Conservation (phyloP, 345 rosid species). For the Salix purpurea region DNA sequence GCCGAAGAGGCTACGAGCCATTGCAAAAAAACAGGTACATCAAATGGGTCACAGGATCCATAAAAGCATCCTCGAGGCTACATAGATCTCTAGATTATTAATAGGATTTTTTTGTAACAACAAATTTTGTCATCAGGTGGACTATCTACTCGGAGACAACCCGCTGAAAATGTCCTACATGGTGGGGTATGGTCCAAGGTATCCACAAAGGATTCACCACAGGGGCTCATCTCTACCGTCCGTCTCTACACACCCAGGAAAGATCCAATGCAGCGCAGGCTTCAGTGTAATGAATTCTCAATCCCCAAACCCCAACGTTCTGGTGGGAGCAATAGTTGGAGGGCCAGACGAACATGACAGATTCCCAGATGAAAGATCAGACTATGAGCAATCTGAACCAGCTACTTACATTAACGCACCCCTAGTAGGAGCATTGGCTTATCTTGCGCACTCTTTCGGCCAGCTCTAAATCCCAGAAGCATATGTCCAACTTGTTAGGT, state of each 20-base stretch:
- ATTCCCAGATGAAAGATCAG: conserved; percentile 28
- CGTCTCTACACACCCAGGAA: conserved; percentile 11
- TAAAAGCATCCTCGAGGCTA: background rate
- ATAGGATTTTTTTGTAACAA: background rate
- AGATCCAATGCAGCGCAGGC: conserved; percentile 24
- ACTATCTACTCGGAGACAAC: conserved; percentile 29
- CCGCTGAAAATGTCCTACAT: conserved; percentile 28
- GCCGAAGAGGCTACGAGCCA: conserved; percentile 39
- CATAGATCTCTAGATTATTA: background rate
- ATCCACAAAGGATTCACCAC: conserved; percentile 28
- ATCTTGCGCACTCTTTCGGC: conserved; percentile 71
- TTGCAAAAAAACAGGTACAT: conserved; percentile 46
- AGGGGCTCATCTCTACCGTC: conserved; percentile 29
- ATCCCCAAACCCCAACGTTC: conserved; percentile 27
- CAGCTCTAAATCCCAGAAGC: conserved; percentile 42
- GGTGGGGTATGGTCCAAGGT: conserved; percentile 29
- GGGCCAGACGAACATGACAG: conserved; percentile 23
- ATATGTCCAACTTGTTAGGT: background rate
- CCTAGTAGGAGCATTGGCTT: conserved; percentile 20
- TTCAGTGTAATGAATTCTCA: conserved; percentile 17
- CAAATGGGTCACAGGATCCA: background rate
- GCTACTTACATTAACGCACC: conserved; percentile 29
- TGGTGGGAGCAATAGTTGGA: conserved; percentile 24
- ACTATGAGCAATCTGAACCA: conserved; percentile 28
- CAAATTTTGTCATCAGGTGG: conserved; percentile 10